Base-by-base conservation (phyloP, 2,329 filamentous ascomycete genomes). In the Cladorrhinum sp. region DNA sequence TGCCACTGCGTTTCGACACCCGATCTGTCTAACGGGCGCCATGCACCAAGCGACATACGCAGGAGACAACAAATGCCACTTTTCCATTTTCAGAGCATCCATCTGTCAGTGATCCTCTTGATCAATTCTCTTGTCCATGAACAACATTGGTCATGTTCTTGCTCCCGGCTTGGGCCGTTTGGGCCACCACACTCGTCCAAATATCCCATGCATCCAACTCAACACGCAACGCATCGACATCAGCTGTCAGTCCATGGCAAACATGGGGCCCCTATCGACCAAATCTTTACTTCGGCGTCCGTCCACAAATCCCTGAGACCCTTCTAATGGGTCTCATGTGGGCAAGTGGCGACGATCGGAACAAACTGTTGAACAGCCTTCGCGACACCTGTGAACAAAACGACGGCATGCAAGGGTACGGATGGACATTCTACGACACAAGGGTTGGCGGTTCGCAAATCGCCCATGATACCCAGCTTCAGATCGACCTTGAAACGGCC, bases 351-450 rank as follows among this genome's bases (percentile, higher is more conserved):
- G 91, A 98, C 28, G 42, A 70, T 84, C 88, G 67, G 97, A 88
- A 74, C 77, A 80, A 48, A 85, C 86, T 64, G 84, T 93, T 58
- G 90, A 95, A 72, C 77, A 86, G 87, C 68, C 89, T 97, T 70
- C 87, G 95, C 65, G 92, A 96, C 74, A 97, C 95, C 0, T 99
- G 95, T 77, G 95, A 98, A 75, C 95, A 99, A 74, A 86, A 95
- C 73, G 92, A 96, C 73, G 90, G 90, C 66, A 96, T 99, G 83
- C 89, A 86, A 52, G 94, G 94, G 59, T 99, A 99, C 74, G 95
- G 95, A 64, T 99, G 95, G 95, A 93, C 98, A 70, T 91, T 96
- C 73, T 99, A 96, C 74, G 95, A 99, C 75, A 88, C 92, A 20
- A 84, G 95, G 61, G 89, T 82, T 59, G 95, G 95, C 64, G 95